Base-by-base conservation (phyloP, 2,329 filamentous ascomycete species). In the Ophiocordyceps camponoti-saundersi region DNA sequence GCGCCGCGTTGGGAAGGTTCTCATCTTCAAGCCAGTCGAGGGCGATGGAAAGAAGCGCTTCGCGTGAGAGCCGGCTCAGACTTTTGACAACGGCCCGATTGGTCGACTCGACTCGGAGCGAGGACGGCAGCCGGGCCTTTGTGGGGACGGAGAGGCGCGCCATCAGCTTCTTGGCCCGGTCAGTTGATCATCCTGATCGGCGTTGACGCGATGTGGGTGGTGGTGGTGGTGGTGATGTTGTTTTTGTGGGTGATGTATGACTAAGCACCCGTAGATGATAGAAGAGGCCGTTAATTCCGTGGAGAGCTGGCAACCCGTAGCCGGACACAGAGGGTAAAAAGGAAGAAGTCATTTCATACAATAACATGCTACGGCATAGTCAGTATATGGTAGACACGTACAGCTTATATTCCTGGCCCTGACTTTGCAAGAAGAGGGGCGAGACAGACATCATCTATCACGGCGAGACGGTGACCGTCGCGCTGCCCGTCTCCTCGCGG, bases 1-100 rank as follows among this genome's bases (percentile, higher is more conserved):
- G 56, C 39, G 61, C 51, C 58, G 69, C 43, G 82, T 72, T 57
- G 72, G 71, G 62, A 40, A 78, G 67, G 51, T 83, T 80, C 51
- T 71, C 68, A 44, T 81, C 75, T 48, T 82, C 76, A 3, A 93
- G 77, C 87, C 87, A 94, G 65, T 82, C 74, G 21, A 88, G 71
- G 1, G 75, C 82, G 10, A 94, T 72, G 0, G 79, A 75, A 23
- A 92, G 65, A 21, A 94, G 73, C 0, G 83, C 79, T 44, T 79
- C 67, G 45, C 86, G 79, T 2, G 85, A 82, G 18, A 93, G 72
- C 47, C 80, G 80, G 50, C 69, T 73, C 44, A 94, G 70, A 40
- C 75, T 70, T 60, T 83, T 86, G 52, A 73, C 61, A 44, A 87
- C 73, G 29, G 78, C 69, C 43, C 75, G 67, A 57, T 81, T 82